Conservation (phyloP, 805 yeast genomes). For the Yueomyces sp. region DNA sequence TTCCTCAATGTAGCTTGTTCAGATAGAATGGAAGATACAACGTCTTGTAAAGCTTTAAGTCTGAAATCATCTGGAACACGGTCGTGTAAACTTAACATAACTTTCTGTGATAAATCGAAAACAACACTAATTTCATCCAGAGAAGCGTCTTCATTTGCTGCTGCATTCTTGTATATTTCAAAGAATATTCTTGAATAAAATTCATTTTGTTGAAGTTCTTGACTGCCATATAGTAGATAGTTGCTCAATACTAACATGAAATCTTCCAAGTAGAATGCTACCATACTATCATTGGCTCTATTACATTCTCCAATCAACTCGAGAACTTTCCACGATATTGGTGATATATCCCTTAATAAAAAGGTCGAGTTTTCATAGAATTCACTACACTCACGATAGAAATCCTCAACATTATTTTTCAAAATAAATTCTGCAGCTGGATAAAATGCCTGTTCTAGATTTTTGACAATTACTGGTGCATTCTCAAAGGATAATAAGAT, state of each 20-base stretch:
- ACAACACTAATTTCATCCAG: slow-evolving; percentile 43
- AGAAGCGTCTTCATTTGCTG: slow-evolving; percentile 34
- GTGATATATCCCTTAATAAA: slow-evolving; percentile 45
- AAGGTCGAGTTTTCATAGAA: slow-evolving; percentile 58
- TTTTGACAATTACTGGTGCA: slow-evolving; percentile 49
- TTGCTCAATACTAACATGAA: slow-evolving; percentile 61
- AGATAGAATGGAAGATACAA: slow-evolving; percentile 24
- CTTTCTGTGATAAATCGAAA: slow-evolving; percentile 50
- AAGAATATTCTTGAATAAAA: slow-evolving; percentile 36
- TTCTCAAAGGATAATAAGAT: slow-evolving; percentile 73
- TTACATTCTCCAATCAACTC: slow-evolving; percentile 30
- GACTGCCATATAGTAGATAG: slow-evolving; percentile 48
- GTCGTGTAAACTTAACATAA: slow-evolving; percentile 44
- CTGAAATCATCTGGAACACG: slow-evolving; percentile 31
- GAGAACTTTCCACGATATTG: slow-evolving; percentile 64
- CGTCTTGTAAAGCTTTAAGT: slow-evolving; percentile 31
- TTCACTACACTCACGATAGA: slow-evolving; percentile 65
- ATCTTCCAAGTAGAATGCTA: slow-evolving; percentile 62
- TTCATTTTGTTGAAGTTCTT: slow-evolving; percentile 33
- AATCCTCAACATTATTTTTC: slow-evolving; percentile 53
- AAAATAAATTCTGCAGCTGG: slow-evolving; percentile 64
- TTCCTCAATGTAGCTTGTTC: slow-evolving; percentile 17
- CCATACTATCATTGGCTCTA: slow-evolving; percentile 32
- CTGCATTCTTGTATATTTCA: slow-evolving; percentile 34
- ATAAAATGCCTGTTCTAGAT: slow-evolving; percentile 50